phyloP scores from a whole-genome alignment of 352 stramenopile genomes.

The Phytophthora kernoviae region DNA sequence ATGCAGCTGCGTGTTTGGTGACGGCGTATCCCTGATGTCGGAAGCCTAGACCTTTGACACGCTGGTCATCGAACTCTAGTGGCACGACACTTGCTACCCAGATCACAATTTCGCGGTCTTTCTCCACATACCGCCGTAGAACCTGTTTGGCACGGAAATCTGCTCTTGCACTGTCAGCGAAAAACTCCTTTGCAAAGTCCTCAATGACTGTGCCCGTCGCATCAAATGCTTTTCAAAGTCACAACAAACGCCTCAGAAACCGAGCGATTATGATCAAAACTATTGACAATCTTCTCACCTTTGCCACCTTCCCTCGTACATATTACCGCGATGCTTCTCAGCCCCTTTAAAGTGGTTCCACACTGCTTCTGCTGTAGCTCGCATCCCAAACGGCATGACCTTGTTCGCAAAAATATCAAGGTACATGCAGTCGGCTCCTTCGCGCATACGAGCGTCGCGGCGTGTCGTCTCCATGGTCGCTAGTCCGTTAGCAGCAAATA shows the following conservation, averaged over 20 bases:
- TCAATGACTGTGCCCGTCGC: conserved; percentile 47
- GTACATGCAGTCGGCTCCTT: conserved; percentile 44
- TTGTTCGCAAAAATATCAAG: conserved; percentile 55
- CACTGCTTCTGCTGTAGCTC: conserved; percentile 39
- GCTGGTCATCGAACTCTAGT: conserved; percentile 47
- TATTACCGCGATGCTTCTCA: conserved; percentile 44
- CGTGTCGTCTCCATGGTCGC: conserved; percentile 42
- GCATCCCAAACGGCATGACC: conserved; percentile 50
- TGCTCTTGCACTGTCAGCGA: conserved; percentile 40
- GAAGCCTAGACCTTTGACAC: conserved; percentile 44
- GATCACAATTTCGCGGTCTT: conserved; percentile 48
- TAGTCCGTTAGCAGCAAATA: conserved; percentile 42
- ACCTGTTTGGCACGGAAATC: conserved; percentile 48
- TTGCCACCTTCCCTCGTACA: conserved; percentile 53
- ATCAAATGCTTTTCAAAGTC: conserved; percentile 38
- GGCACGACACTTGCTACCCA: conserved; percentile 49
- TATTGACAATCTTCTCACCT: conserved; percentile 15
- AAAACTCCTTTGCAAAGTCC: conserved; percentile 43
- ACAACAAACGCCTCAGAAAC: conserved; percentile 8
- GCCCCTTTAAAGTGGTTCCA: conserved; percentile 50
- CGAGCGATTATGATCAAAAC: conserved; percentile 2
- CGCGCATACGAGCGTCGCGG: conserved; percentile 44
- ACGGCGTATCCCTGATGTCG: conserved; percentile 50
- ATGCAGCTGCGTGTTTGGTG: conserved; percentile 41
- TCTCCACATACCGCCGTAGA: conserved; percentile 41